A percentile compares a stretch with the other conserved stretches of the same genome.
Conservation (phyloP, 495 filamentous ascomycete species). For the Podospora pseudoanserina region DNA sequence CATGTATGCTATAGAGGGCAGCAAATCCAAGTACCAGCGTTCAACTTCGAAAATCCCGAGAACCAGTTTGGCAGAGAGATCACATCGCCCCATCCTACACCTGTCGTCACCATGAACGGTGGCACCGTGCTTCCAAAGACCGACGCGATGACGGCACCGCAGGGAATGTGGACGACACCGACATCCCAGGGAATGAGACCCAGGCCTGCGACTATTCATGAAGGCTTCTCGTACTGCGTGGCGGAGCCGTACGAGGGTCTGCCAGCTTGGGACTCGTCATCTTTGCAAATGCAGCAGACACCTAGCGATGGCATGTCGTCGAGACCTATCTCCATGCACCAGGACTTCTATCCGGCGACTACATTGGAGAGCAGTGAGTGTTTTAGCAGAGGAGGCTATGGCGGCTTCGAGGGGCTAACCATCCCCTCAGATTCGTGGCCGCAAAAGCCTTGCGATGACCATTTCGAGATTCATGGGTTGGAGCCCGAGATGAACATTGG, state of each 20-base stretch:
- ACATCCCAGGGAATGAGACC: slow-evolving; percentile 43
- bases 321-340: slow-evolving; percentile 48
- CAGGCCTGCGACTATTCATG: slow-evolving; percentile 55
- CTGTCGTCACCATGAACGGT: slow-evolving; percentile 41
- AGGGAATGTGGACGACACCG: slow-evolving; percentile 45
- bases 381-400: slow-evolving; percentile 21
- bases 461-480: slow-evolving; percentile 43
- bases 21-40: slow-evolving; percentile 42
- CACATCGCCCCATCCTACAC: slow-evolving; percentile 34
- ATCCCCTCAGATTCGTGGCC: slow-evolving; percentile 44
- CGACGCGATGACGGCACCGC: slow-evolving; percentile 37
- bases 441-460: slow-evolving; percentile 50
- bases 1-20: slow-evolving; percentile 37
- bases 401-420: slow-evolving; percentile 31
- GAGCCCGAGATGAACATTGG: slow-evolving; percentile 52
- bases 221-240: slow-evolving; percentile 57
- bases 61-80: slow-evolving; percentile 40
- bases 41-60: slow-evolving; percentile 38
- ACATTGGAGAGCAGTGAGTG: slow-evolving; percentile 49
- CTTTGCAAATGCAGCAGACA: slow-evolving; percentile 46
- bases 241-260: slow-evolving; percentile 47
- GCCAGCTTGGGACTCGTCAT: slow-evolving; percentile 54
- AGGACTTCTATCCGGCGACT: slow-evolving; percentile 51
- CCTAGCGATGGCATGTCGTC: slow-evolving; percentile 48
- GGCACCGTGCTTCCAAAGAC: slow-evolving; percentile 36